Conservation (phyloP, 805 yeast genomes). For the Lachancea sp. region DNA sequence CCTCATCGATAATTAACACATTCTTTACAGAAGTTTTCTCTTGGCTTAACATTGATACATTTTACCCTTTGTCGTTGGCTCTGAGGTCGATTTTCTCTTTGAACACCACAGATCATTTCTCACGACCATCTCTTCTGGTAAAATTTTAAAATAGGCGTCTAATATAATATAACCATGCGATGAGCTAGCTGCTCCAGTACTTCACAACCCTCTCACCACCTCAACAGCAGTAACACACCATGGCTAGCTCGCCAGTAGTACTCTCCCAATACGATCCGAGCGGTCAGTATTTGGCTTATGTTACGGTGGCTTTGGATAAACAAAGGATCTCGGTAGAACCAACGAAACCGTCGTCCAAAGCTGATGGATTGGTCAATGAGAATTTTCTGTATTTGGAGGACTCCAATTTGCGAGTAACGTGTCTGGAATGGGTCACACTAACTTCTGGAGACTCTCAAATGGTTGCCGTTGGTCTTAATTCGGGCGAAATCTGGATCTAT, state of each 20-base stretch:
- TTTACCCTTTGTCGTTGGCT: no score
- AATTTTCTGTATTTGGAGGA: slow-evolving; percentile 23
- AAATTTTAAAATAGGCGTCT: no score
- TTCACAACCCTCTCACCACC: no score
- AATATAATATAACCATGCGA: not conserved
- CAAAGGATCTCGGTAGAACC: slow-evolving; percentile 65
- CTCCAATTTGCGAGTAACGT: slow-evolving; percentile 18
- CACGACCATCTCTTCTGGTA: no score
- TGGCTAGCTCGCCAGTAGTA: slow-evolving; percentile 20
- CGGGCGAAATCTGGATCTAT: slow-evolving; percentile 58
- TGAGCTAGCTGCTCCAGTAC: slow-evolving; percentile 1
- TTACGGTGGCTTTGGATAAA: slow-evolving; percentile 59
- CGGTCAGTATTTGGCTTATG: slow-evolving; percentile 59
- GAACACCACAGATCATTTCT: no score
- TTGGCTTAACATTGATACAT: no score
- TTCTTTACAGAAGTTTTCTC: no score
- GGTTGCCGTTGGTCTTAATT: slow-evolving; percentile 56
- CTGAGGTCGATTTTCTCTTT: no score
- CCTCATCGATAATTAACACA: no score
- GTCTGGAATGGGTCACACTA: slow-evolving; percentile 23
- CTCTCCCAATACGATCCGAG: slow-evolving; percentile 53
- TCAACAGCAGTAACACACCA: no score
- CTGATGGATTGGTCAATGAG: slow-evolving; percentile 41
- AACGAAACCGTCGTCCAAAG: slow-evolving; percentile 36
- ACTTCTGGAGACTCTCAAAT: slow-evolving; percentile 37